Base-by-base conservation (phyloP, 2,329 filamentous ascomycete genomes). In the Penicillium sp. region DNA sequence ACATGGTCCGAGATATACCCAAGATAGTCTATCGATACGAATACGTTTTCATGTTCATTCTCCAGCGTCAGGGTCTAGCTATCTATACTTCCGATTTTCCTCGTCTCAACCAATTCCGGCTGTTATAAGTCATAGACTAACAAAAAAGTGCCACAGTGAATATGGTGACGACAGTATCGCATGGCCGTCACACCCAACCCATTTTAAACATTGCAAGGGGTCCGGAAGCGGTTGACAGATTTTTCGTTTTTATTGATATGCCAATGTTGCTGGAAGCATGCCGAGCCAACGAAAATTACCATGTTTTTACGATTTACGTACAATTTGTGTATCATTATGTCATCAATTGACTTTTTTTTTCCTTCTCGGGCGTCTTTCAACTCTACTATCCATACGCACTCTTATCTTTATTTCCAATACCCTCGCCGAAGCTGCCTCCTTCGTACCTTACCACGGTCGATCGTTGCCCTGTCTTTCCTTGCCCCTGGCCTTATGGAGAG, bases 351-450 rank as follows among this genome's bases (percentile, higher is more conserved):
- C 38, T 16, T 35, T 11, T 28, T 28, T 40, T 4, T 28, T 28
- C 9, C 6, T 8, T 28, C 11, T 31, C 30, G 12, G 22, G 22
- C 22, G 30, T 31, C 30, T 14, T 30, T 31, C 12, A 31, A 16
- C 31, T 12, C 12, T 8, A 38, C 22, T 61, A 64, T 60, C 48
- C 43, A 53, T 50, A 64, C 61, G 44, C 47, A 46, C 51, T 17
- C 0, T 5, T 5, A 2, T 33, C 17, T 26, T 3, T 40, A 57
- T 12, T 35, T 26, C 54, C 61, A 64, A 59, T 14, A 3, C 35
- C 40, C 58, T 64, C 62, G 62, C 61, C 12, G 58, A 54, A 64
- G 61, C 61, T 64, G 58, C 62, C 60, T 54, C 47, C 55, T 61
- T 61, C 38, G 58, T 59, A 55, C 55, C 53, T 57, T 36, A 56